These are phyloP conservation scores for Uromyces viciae-fabae DNA, from an alignment of 1,284 basidiomycete species.

Conservation along the genomic window DNA sequence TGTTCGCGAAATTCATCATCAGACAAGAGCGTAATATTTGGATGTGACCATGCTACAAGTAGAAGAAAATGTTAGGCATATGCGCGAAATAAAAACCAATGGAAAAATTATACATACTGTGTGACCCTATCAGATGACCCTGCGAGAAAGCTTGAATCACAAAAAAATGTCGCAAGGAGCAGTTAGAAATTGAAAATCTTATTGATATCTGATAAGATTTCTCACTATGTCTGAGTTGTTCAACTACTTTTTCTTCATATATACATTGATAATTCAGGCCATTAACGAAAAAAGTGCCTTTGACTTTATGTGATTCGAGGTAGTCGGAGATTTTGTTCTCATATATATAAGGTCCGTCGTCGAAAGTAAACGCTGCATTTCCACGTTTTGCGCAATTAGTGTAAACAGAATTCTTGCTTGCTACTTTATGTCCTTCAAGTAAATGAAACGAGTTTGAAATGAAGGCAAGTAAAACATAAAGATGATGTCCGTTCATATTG, in stretches of 20 bases:
- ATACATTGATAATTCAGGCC: constrained; percentile 32
- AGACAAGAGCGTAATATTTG: constrained; percentile 17
- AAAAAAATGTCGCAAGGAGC: not conserved
- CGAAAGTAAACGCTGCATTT: constrained; percentile 13
- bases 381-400: constrained; percentile 13
- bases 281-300: constrained; percentile 38
- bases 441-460: too few species aligned
- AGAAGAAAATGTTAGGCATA: not conserved
- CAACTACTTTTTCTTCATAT: constrained; percentile 20
- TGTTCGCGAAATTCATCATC: constrained; percentile 20
- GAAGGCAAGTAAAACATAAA: too few species aligned
- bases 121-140: constrained; percentile 23
- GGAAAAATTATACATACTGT: not conserved
- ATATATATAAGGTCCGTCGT: constrained; percentile 33
- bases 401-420: too few species aligned
- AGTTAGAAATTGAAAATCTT: not conserved
- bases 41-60: constrained; percentile 40
- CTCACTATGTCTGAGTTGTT: constrained; percentile 20
- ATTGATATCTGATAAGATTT: not conserved
- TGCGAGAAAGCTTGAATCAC: not conserved
- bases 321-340: constrained; percentile 27
- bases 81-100: not conserved
- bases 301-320: not conserved
- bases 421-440: too few species aligned
- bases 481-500: too few species aligned